Percentiles rank a stretch among this genome's conserved stretches.
These are phyloP conservation scores for Erythrobasidium hasegawianum DNA, from an alignment of 1,284 basidiomycete genomes.

Conservation along the genomic window DNA sequence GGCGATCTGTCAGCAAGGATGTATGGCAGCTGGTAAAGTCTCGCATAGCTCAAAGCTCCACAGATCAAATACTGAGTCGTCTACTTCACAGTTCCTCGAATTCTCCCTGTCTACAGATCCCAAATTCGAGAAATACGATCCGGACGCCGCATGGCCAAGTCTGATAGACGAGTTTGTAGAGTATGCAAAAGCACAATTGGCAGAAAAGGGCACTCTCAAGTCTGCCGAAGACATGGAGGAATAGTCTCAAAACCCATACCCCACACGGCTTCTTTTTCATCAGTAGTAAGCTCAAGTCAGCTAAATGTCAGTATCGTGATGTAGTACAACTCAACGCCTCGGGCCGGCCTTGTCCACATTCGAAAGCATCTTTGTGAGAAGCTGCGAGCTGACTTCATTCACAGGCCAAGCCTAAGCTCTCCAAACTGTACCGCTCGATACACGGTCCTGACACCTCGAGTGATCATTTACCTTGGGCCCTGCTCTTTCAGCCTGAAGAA, in stretches of 20 bases:
- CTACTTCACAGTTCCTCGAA: constrained; percentile 30
- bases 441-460: too few species aligned
- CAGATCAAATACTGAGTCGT: not conserved
- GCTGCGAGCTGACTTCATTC: too few species aligned
- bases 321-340: too few species aligned
- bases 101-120: constrained; percentile 22
- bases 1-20: constrained; percentile 32
- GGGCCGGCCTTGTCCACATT: too few species aligned
- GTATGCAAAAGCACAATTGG: constrained; percentile 52
- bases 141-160: constrained; percentile 79
- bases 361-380: too few species aligned
- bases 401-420: too few species aligned
- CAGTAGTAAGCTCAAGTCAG: too few species aligned
- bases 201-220: not conserved
- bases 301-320: too few species aligned
- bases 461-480: too few species aligned
- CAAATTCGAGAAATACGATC: constrained; percentile 19
- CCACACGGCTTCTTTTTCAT: too few species aligned
- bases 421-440: too few species aligned
- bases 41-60: not conserved
- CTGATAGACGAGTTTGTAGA: constrained; percentile 83
- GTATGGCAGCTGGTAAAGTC: constrained; percentile 28
- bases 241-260: not conserved
- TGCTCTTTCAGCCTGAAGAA: too few species aligned
- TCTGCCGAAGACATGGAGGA: constrained; percentile 13